Evolutionary conservation across 1,284 basidiomycete species (phyloP).

Genomic region (Salmacisia buchloeana): DNA sequence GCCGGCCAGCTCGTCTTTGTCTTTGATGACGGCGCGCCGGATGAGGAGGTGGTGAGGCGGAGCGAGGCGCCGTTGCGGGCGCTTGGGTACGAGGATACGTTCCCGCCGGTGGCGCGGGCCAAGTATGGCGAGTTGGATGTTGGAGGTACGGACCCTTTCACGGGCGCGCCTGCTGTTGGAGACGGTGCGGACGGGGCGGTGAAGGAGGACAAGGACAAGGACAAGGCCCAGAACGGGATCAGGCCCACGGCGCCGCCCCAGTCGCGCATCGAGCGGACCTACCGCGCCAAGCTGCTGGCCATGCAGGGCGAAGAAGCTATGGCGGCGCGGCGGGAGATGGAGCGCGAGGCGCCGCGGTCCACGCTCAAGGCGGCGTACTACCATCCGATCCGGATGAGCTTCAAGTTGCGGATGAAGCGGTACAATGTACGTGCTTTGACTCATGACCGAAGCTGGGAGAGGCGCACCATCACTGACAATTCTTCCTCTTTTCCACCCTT

Average conservation of each 20-base stretch:
- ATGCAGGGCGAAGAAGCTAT: slow-evolving; percentile 29
- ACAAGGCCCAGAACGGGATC: neutral
- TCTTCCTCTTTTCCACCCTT: neutral
- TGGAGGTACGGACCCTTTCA: slow-evolving; percentile 23
- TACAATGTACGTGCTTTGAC: too few relatives aligned
- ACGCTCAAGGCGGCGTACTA: slow-evolving; percentile 38
- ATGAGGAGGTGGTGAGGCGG: slow-evolving; percentile 30
- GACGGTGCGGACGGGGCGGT: slow-evolving; percentile 19
- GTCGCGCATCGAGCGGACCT: slow-evolving; percentile 29
- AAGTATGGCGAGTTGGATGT: slow-evolving; percentile 4
- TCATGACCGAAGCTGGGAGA: too few relatives aligned
- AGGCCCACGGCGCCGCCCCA: slow-evolving; percentile 31
- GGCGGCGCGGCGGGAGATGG: slow-evolving; percentile 18
- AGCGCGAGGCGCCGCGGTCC: slow-evolving; percentile 14
- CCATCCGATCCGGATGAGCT: slow-evolving; percentile 43
- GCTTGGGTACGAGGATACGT: slow-evolving; percentile 4
- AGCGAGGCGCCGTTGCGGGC: slow-evolving; percentile 24
- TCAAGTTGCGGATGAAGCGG: slow-evolving; percentile 39
- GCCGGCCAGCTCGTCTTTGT: slow-evolving; percentile 35
- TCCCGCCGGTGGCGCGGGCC: neutral
- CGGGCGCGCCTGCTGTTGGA: slow-evolving; percentile 11
- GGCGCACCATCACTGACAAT: slow-evolving; percentile 4
- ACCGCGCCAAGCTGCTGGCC: slow-evolving; percentile 21
- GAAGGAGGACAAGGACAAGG: slow-evolving; percentile 7
- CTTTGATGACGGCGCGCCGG: slow-evolving; percentile 37